These are phyloP conservation scores for Aurantiochytrium sp. DNA, from an alignment of 108 stramenopile genomes.

Conservation along the genomic window DNA sequence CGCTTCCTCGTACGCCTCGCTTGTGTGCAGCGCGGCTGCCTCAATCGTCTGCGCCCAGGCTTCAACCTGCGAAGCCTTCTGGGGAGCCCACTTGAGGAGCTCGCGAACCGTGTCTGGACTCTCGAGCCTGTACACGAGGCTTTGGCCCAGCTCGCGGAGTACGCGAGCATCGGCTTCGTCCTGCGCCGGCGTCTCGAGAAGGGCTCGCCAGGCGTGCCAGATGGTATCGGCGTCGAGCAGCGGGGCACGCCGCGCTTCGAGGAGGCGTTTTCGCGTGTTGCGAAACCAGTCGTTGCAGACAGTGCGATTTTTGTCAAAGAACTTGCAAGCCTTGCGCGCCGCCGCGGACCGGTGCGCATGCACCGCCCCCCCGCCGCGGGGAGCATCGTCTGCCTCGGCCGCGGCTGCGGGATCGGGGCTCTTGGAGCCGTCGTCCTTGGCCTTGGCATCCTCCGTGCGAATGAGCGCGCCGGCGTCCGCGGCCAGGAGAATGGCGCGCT, in stretches of 20 bases:
- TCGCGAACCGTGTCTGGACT: not conserved
- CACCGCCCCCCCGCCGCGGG: not conserved
- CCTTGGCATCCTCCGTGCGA: not conserved
- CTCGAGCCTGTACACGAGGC: not conserved
- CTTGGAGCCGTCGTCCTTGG: not conserved
- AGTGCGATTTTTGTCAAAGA: not conserved
- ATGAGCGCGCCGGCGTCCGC: not conserved
- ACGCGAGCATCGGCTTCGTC: not conserved
- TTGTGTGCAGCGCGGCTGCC: not conserved
- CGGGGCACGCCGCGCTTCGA: not conserved
- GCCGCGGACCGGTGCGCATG: not conserved
- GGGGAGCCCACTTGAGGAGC: not conserved
- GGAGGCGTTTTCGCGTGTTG: not conserved
- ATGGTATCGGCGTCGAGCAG: not conserved
- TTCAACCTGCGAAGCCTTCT: not conserved
- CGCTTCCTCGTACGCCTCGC: not conserved
- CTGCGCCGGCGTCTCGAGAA: not conserved
- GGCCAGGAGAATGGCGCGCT: not conserved
- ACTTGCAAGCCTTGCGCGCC: not conserved
- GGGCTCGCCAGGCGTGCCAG: not conserved
- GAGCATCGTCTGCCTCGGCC: not conserved
- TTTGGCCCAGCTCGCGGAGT: not conserved
- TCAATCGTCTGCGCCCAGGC: not conserved
- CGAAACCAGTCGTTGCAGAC: not conserved
- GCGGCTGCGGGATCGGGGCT: not conserved